These are phyloP conservation scores for Ascomycota sp. DNA, from an alignment of 2,329 filamentous ascomycete genomes.

Conservation along the genomic window DNA sequence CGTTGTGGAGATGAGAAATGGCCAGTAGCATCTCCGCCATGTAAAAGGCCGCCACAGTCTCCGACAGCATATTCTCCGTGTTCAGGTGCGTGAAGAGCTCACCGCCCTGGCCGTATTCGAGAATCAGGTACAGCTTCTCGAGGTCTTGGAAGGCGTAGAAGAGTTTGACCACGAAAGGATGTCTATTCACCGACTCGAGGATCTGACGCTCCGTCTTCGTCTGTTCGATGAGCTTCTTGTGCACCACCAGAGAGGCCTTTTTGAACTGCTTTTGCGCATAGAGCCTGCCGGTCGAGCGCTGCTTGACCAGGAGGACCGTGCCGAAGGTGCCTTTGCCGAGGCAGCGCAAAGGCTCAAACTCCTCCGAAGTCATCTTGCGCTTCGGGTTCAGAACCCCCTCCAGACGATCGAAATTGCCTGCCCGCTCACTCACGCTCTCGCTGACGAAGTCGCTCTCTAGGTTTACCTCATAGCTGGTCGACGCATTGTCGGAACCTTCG, in stretches of 20 bases:
- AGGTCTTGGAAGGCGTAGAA: slow-evolving; percentile 97
- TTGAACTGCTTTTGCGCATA: slow-evolving; percentile 98
- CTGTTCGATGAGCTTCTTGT: slow-evolving; percentile 89
- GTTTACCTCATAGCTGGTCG: slow-evolving; percentile 63
- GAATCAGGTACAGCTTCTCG: slow-evolving; percentile 88
- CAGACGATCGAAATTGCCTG: slow-evolving; percentile 20
- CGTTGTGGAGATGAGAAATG: slow-evolving; percentile 76
- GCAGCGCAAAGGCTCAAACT: slow-evolving; percentile 78
- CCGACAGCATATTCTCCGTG: slow-evolving; percentile 84
- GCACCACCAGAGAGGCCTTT: slow-evolving; percentile 83
- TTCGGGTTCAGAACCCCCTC: slow-evolving; percentile 31
- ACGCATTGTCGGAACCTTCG: slow-evolving; percentile 40
- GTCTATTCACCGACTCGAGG: slow-evolving; percentile 82
- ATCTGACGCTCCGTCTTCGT: slow-evolving; percentile 93
- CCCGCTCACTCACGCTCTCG: slow-evolving; percentile 28
- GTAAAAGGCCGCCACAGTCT: slow-evolving; percentile 80
- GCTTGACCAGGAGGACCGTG: slow-evolving; percentile 82
- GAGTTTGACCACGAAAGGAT: slow-evolving; percentile 93
- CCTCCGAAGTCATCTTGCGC: slow-evolving; percentile 74
- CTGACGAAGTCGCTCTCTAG: slow-evolving; percentile 72
- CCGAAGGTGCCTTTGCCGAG: slow-evolving; percentile 92
- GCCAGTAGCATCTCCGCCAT: slow-evolving; percentile 96
- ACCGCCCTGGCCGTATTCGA: slow-evolving; percentile 92
- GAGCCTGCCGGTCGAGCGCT: slow-evolving; percentile 63
- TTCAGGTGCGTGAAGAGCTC: slow-evolving; percentile 91